Base-by-base conservation (phyloP, 129 eudicot genomes). In the Deinandra increscens region DNA sequence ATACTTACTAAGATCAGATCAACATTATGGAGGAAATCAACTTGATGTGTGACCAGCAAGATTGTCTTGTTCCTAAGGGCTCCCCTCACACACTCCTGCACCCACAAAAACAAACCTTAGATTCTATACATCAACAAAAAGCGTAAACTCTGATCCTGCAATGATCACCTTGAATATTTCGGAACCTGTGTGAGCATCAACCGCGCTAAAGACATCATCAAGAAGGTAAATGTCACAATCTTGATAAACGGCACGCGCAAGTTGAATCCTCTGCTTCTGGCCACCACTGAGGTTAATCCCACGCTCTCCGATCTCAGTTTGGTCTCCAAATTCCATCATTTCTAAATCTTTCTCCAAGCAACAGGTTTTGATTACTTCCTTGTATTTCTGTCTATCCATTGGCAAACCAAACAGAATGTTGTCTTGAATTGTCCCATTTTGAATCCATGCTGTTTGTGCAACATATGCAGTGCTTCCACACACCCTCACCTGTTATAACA, bases 101-200 rank as follows among this genome's bases (percentile, higher is more conserved):
- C 29, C 6, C 10, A 71, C 5, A 31, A 33, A 38, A 11, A 22
- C 15, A 70, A 70, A 29, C 33, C 7, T 70, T 1, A 71, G 56
- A 58, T 23, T 31, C 3, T 59, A 29, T 48, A 42, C 75, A 20
- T 18, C 41, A 20, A 29, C n/a, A 23, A n/a, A 29, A 5, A 2
- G 2, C 3, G 3, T 58, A 29, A 18, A 71, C 10, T 59, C 43
- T 1, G 8, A 29, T 56, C 36, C 34, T n/a, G n/a, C 6, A n/a
- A 18, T 31, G 13, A 58, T 41, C 12, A 71, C 76, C 93, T 91
- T 91, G 81, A 91, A 91, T 75, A 88, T 83, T 3, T 85, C 93
- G 2, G 97, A 91, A 6, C 97, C 96, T 1, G 96, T 91, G 81
- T 91, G 97, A 62, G 95, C 95, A 85, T 91, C 97, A 49, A 91